These are phyloP conservation scores for Effrenium voratum DNA, from an alignment of 73 alveolate species.

Conservation along the genomic window DNA sequence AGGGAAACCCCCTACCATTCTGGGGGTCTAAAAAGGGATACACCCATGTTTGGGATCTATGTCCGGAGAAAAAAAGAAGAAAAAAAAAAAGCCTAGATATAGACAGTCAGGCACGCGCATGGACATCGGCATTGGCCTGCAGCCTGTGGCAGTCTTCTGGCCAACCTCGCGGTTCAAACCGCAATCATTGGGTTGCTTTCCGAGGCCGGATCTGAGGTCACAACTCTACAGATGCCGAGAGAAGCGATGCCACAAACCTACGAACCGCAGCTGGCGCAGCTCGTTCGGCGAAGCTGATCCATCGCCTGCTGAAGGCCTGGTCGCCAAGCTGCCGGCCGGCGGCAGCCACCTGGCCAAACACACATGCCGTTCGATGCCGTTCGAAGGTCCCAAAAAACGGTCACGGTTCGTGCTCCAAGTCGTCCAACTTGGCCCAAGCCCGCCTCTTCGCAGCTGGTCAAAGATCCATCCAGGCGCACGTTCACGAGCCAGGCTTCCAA, in stretches of 20 bases:
- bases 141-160: not conserved
- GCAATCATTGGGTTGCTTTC: too few species aligned
- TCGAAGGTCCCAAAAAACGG: not conserved
- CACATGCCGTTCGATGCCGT: not conserved
- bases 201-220: not conserved
- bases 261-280: not conserved
- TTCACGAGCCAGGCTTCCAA: constrained; percentile 76
- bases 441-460: constrained; percentile 20
- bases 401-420: not conserved
- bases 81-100: too few species aligned
- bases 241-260: constrained; percentile 61
- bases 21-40: too few species aligned
- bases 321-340: constrained; percentile 68
- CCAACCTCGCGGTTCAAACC: constrained; percentile 42
- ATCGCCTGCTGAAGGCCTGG: constrained; percentile 71
- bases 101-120: too few species aligned
- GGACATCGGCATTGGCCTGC: too few species aligned
- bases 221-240: constrained; percentile 24
- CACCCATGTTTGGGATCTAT: too few species aligned
- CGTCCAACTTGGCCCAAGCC: not conserved
- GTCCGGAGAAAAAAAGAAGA: too few species aligned
- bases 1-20: too few species aligned
- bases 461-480: constrained; percentile 19
- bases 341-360: constrained; percentile 12
- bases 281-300: not conserved